Evolutionary conservation across 306 rosid species (phyloP).

Genomic region (Arachis stenosperma): DNA sequence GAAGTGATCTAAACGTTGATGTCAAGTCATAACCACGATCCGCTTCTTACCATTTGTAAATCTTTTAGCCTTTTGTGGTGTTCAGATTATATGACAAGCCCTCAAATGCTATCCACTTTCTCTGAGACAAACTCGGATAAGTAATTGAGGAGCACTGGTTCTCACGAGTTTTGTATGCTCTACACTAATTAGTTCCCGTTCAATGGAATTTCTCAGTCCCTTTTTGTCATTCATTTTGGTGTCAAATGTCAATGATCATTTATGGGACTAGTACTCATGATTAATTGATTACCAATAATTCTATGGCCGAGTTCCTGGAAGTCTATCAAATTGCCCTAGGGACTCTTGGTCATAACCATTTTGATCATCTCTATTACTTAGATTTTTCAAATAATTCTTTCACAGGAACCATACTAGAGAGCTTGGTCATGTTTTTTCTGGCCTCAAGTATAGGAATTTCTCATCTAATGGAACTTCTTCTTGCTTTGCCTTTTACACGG

Average conservation of each 20-base stretch:
- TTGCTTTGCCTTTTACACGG: not conserved
- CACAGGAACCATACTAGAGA: conserved; percentile 39
- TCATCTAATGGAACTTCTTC: conserved; percentile 8
- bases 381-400: conserved; percentile 57
- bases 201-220: not conserved
- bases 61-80: not conserved
- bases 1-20: not conserved
- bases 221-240: not conserved
- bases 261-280: not conserved
- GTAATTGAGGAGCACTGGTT: not conserved
- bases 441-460: conserved; percentile 29
- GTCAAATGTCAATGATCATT: not conserved
- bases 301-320: conserved; percentile 41
- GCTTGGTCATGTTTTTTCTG: conserved; percentile 25
- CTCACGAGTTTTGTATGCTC: not conserved
- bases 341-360: conserved; percentile 36
- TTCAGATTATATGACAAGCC: not conserved
- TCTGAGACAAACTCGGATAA: conserved; percentile 15
- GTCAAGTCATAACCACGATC: not conserved
- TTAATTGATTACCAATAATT: conserved; percentile 2
- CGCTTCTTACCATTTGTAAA: not conserved
- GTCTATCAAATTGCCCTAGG: conserved; percentile 42
- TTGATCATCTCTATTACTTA: conserved; percentile 37
- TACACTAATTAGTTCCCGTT: not conserved
- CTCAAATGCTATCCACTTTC: conserved; percentile 6